phyloP scores from a whole-genome alignment of 2,329 filamentous ascomycete species.

The Ascochyta pisi region DNA sequence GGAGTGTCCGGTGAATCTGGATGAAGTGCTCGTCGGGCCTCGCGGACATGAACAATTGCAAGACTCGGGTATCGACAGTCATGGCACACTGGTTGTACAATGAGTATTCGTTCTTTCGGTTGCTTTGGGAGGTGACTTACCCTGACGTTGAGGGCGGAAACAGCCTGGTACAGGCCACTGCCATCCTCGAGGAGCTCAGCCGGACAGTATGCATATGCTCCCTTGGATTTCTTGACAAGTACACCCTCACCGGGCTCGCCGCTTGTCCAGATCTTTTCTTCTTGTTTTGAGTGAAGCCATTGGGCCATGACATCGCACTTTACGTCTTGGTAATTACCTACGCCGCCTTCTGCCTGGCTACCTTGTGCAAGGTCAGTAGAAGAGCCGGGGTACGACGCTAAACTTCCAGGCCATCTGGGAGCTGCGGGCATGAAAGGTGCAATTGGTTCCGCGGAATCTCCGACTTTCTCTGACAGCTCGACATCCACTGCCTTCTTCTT shows the following conservation, averaged over 20 bases:
- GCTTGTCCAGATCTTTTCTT: slow-evolving; percentile 61
- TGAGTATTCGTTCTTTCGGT: neutral
- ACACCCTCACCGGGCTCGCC: slow-evolving; percentile 61
- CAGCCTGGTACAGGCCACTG: slow-evolving; percentile 59
- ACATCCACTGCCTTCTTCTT: slow-evolving; percentile 19
- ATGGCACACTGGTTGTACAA: slow-evolving; percentile 62
- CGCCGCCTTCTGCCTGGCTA: neutral
- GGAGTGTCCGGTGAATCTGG: slow-evolving; percentile 64
- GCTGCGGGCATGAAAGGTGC: slow-evolving; percentile 4
- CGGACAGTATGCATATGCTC: slow-evolving; percentile 61
- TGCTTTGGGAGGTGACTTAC: slow-evolving; percentile 45
- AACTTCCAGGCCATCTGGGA: slow-evolving; percentile 12
- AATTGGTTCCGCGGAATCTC: neutral
- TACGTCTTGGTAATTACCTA: slow-evolving; percentile 44
- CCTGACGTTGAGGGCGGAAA: slow-evolving; percentile 60
- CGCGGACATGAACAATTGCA: slow-evolving; percentile 64
- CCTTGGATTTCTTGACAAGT: slow-evolving; percentile 60
- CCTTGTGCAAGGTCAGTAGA: neutral
- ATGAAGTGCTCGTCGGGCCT: slow-evolving; percentile 61
- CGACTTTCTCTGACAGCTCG: slow-evolving; percentile 13
- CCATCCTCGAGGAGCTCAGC: slow-evolving; percentile 54
- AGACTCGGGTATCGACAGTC: slow-evolving; percentile 70
- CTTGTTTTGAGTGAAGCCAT: slow-evolving; percentile 68
- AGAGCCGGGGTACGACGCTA: slow-evolving; percentile 11
- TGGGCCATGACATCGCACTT: slow-evolving; percentile 69